phyloP scores from a whole-genome alignment of 768 basidiomycete genomes.

The Dioszegia hungarica region DNA sequence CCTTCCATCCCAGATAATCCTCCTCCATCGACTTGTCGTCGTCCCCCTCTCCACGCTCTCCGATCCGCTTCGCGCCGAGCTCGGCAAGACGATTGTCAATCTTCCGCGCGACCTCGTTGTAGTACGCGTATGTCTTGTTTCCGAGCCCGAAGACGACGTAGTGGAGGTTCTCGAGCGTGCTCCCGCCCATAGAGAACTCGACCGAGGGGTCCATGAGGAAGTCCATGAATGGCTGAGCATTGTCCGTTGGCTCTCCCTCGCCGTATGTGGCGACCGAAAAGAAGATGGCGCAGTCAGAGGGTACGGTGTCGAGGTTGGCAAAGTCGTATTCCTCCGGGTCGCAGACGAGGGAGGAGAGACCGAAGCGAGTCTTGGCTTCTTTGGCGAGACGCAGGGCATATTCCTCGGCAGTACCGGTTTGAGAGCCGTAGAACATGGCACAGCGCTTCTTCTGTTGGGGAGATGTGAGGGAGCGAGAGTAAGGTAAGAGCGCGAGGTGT shows the following conservation, averaged over 20 bases:
- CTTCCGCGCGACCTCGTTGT: slow-evolving; percentile 79
- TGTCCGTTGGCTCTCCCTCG: slow-evolving; percentile 98
- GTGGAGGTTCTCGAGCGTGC: slow-evolving; percentile 73
- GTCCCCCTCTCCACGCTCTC: slow-evolving; percentile 89
- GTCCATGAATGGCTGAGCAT: slow-evolving; percentile 90
- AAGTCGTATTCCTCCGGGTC: slow-evolving; percentile 99
- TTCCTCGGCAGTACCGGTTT: slow-evolving; percentile 97
- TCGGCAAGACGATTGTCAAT: slow-evolving; percentile 68
- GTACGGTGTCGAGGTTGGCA: slow-evolving; percentile 85
- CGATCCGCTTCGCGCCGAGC: slow-evolving; percentile 79
- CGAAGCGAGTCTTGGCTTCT: slow-evolving; percentile 94
- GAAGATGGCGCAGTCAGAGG: slow-evolving; percentile 79
- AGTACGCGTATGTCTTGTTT: slow-evolving; percentile 73
- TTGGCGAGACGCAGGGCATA: slow-evolving; percentile 93
- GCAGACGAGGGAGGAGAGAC: slow-evolving; percentile 89
- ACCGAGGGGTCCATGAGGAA: slow-evolving; percentile 81
- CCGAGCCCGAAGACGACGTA: slow-evolving; percentile 94
- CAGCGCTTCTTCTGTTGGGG: slow-evolving; percentile 24
- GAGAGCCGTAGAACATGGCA: slow-evolving; percentile 90
- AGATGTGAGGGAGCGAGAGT: neutral
- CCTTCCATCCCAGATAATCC: slow-evolving; percentile 99
- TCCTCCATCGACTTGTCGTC: slow-evolving; percentile 99
- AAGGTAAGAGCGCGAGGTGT: neutral
- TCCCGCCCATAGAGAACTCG: slow-evolving; percentile 66
- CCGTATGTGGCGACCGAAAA: slow-evolving; percentile 98